phyloP scores from a whole-genome alignment of 2,329 filamentous ascomycete species.

The Trichophyton mentagrophytes region DNA sequence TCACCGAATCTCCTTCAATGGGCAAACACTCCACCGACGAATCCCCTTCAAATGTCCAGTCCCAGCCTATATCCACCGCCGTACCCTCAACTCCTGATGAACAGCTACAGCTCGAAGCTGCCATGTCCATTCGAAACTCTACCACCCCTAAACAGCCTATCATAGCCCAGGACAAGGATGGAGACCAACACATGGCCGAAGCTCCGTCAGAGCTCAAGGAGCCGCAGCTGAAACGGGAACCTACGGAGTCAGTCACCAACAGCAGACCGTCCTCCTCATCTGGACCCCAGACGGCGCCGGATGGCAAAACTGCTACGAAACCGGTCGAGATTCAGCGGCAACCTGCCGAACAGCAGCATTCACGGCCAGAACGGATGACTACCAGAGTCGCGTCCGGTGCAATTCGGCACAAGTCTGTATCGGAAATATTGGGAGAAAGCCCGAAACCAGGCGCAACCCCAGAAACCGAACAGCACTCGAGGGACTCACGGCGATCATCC shows the following conservation, averaged over 20 bases:
- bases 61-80: not conserved
- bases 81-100: conserved; percentile 44
- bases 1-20: not conserved
- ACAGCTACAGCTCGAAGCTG: conserved; percentile 44
- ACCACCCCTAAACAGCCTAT: not conserved
- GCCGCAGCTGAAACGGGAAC: not conserved
- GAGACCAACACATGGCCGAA: not conserved
- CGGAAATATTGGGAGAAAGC: conserved; percentile 55
- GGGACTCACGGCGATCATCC: conserved; percentile 15
- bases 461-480: conserved; percentile 20
- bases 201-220: not conserved
- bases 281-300: not conserved
- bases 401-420: conserved; percentile 58
- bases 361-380: conserved; percentile 46
- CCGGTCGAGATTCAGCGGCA: not conserved
- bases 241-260: not conserved
- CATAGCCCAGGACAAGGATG: not conserved
- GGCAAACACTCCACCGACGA: conserved; percentile 1
- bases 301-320: not conserved
- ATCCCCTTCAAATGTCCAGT: not conserved
- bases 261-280: not conserved
- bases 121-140: conserved; percentile 31
- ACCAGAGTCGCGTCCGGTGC: conserved; percentile 58
- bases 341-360: conserved; percentile 14
- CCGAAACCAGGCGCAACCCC: conserved; percentile 28